A percentile compares a stretch with the other conserved stretches of the same genome.
Conservation (phyloP, 768 basidiomycete species). For the Podaxis rugospora region DNA sequence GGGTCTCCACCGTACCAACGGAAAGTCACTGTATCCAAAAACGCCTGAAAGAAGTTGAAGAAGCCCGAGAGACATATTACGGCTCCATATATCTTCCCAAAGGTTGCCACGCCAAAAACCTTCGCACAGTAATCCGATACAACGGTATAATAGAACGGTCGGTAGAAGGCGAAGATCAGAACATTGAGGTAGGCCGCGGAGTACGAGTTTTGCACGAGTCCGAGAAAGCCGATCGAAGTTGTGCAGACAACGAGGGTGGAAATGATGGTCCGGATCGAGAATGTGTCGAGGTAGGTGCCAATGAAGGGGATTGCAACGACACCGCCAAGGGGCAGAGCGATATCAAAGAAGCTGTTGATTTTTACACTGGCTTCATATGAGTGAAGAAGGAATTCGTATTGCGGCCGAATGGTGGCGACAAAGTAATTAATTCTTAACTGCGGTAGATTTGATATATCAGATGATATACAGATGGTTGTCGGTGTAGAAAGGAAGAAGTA, state of each 20-base stretch:
- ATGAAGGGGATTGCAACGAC: conserved; percentile 1
- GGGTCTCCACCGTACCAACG: conserved; percentile 1
- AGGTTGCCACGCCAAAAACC: conserved; percentile 3
- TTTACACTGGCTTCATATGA: neutral
- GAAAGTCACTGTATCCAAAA: neutral
- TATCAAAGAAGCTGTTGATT: neutral
- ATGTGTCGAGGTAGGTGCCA: conserved; percentile 4
- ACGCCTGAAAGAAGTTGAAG: neutral
- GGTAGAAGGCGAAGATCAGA: neutral
- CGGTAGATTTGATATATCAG: neutral
- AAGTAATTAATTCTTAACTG: conserved; percentile 7
- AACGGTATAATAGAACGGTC: conserved; percentile 6
- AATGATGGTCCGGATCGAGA: neutral
- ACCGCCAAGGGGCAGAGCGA: neutral
- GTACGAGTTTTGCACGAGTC: neutral
- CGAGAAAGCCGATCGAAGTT: conserved; percentile 2
- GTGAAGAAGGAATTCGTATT: conserved; percentile 5
- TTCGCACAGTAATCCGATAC: conserved; percentile 2
- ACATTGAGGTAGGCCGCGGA: conserved; percentile 1
- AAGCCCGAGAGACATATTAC: neutral
- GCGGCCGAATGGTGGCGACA: conserved; percentile 2
- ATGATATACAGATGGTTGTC: neutral
- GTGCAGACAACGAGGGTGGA: conserved; percentile 2
- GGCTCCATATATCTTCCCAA: conserved; percentile 3
- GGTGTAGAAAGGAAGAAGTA: neutral